Conservation (phyloP, 805 yeast genomes). For the Spencermartinsiella europaea region DNA sequence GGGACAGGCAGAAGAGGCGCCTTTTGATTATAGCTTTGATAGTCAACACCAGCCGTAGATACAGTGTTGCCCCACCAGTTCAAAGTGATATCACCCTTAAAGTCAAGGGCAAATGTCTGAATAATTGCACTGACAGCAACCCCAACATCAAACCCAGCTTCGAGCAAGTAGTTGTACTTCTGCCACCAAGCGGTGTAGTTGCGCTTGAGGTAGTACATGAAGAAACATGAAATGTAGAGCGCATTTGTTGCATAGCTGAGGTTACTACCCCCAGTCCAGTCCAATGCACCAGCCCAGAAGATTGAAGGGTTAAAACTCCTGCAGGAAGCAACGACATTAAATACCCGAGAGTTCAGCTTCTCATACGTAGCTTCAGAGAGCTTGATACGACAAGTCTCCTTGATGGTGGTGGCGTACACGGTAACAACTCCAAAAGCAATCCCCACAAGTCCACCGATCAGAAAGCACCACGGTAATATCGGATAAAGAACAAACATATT, state of each 20-base stretch:
- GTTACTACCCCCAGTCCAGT: slow-evolving; percentile 14
- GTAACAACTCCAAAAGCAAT: slow-evolving; percentile 26
- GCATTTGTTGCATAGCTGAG: slow-evolving; percentile 41
- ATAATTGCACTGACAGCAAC: slow-evolving; percentile 45
- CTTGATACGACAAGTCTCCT: slow-evolving; percentile 27
- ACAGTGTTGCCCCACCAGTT: slow-evolving; percentile 58
- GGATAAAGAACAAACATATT: slow-evolving; percentile 40
- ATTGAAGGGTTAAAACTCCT: slow-evolving; percentile 41
- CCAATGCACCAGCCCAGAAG: slow-evolving; percentile 40
- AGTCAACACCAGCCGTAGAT: slow-evolving; percentile 9
- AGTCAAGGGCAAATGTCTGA: slow-evolving; percentile 42
- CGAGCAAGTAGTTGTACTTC: slow-evolving; percentile 46
- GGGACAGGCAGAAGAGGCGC: no score
- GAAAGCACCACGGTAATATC: slow-evolving; percentile 40
- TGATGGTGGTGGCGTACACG: slow-evolving; percentile 8
- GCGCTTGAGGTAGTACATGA: slow-evolving; percentile 42
- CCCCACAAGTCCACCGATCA: slow-evolving; percentile 35
- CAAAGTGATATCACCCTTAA: slow-evolving; percentile 33
- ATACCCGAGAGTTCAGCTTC: slow-evolving; percentile 21
- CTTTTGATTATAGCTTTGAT: no score
- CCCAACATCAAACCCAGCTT: slow-evolving; percentile 46
- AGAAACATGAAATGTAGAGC: slow-evolving; percentile 36
- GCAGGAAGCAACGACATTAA: slow-evolving; percentile 19
- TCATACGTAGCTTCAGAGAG: slow-evolving; percentile 13
- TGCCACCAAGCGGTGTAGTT: slow-evolving; percentile 48